These are phyloP conservation scores for Dalbergia cochinchinensis DNA, from an alignment of 306 rosid species.

Conservation along the genomic window DNA sequence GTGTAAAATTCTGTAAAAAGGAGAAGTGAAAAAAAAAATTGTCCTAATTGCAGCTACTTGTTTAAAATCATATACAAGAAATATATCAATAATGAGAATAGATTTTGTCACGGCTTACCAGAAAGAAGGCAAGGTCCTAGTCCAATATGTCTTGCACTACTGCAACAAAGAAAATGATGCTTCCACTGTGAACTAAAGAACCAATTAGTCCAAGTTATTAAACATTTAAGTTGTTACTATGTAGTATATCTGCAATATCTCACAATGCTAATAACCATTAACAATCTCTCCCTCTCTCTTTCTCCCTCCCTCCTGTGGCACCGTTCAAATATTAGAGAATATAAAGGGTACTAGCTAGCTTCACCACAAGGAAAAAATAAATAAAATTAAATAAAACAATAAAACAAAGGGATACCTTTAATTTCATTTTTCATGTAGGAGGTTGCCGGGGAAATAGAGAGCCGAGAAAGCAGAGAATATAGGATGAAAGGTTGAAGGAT, in stretches of 20 bases:
- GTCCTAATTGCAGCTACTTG: too few species aligned
- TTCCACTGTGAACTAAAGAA: neutral
- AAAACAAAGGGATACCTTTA: constrained; percentile 19
- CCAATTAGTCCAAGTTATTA: too few species aligned
- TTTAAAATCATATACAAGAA: too few species aligned
- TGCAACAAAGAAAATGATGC: neutral
- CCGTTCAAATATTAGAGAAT: too few species aligned
- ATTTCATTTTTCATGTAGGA: neutral
- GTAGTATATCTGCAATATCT: neutral
- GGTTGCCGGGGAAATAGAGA: neutral
- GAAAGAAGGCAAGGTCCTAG: neutral
- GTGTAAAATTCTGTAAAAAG: too few species aligned
- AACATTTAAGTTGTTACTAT: neutral
- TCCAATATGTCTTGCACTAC: neutral
- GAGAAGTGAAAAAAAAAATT: too few species aligned
- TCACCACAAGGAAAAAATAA: neutral
- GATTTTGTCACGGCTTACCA: neutral
- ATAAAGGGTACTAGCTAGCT: neutral
- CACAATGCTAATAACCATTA: neutral
- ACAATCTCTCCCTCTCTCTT: too few species aligned
- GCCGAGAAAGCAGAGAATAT: neutral
- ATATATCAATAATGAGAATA: too few species aligned
- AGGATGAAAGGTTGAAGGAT: neutral
- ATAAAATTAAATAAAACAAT: neutral
- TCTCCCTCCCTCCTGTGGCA: too few species aligned